Percentiles rank a stretch among this genome's conserved stretches.
These are phyloP conservation scores for Nakataea oryzae DNA, from an alignment of 2,329 filamentous ascomycete genomes.

Conservation along the genomic window DNA sequence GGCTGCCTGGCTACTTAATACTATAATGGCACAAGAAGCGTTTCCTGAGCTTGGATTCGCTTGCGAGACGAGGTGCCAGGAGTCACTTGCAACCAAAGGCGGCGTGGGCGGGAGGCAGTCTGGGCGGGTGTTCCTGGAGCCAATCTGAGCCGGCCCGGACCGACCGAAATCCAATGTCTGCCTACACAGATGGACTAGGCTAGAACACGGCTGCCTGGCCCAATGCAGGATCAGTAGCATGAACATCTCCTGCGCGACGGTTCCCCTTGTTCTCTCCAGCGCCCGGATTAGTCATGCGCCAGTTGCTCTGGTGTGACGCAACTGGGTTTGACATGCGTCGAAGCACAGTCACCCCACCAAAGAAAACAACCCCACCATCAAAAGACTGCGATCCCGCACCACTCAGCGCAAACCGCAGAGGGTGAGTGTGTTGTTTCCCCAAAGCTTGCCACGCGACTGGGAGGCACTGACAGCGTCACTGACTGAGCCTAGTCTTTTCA, in stretches of 20 bases:
- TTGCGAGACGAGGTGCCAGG: neutral
- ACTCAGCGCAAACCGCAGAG: neutral
- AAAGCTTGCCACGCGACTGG: neutral
- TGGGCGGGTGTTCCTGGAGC: no score
- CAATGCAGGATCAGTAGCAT: neutral
- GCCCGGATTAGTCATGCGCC: neutral
- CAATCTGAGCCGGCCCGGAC: no score
- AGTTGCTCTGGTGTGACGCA: neutral
- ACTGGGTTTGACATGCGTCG: neutral
- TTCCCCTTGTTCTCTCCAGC: neutral
- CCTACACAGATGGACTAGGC: no score
- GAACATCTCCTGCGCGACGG: neutral
- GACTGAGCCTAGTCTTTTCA: neutral
- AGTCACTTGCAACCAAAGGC: neutral
- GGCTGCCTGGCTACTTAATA: neutral
- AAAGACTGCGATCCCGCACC: neutral
- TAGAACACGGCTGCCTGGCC: neutral
- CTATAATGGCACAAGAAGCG: neutral
- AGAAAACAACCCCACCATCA: constrained; percentile 1
- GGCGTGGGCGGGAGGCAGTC: no score
- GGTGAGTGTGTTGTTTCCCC: neutral
- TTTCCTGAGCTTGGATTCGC: neutral
- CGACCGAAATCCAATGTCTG: neutral
- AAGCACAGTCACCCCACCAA: constrained; percentile 2
- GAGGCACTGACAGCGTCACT: neutral